phyloP scores from a whole-genome alignment of 352 stramenopile genomes.

The Aphanomyces cochlioides region DNA sequence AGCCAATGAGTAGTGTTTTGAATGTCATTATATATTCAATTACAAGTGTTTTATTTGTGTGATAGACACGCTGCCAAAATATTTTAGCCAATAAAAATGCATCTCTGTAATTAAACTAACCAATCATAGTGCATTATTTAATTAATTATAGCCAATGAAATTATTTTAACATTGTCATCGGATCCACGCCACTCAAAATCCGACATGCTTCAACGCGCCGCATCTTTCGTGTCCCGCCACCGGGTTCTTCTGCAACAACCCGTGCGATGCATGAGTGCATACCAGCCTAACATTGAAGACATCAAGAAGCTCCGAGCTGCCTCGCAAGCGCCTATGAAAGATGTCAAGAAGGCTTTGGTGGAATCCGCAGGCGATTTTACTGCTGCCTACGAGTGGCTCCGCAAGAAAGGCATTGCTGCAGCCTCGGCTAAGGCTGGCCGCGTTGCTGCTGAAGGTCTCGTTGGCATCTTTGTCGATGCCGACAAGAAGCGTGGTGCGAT shows the following conservation, averaged over 20 bases:
- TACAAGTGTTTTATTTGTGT: too few species aligned
- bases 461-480: constrained; percentile 66
- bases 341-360: constrained; percentile 85
- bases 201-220: constrained; percentile 1
- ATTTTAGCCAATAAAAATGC: too few species aligned
- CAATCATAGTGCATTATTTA: too few species aligned
- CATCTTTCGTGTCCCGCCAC: constrained; percentile 12
- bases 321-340: constrained; percentile 83
- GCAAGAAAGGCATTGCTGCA: constrained; percentile 82
- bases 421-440: constrained; percentile 76
- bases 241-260: constrained; percentile 7
- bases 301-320: constrained; percentile 85
- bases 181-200: constrained; percentile 2
- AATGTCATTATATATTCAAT: too few species aligned
- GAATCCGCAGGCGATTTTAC: constrained; percentile 76
- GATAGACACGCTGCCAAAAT: too few species aligned
- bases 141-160: too few species aligned
- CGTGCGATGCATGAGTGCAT: constrained; percentile 48
- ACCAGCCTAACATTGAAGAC: constrained; percentile 79
- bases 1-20: too few species aligned
- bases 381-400: constrained; percentile 83
- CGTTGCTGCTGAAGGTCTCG: constrained; percentile 70
- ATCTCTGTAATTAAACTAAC: too few species aligned
- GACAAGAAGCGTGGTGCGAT: constrained; percentile 66
- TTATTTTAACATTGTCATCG: too few species aligned